Conservation (phyloP, 2,329 filamentous ascomycete genomes). For the Gaeumannomyces tritici region DNA sequence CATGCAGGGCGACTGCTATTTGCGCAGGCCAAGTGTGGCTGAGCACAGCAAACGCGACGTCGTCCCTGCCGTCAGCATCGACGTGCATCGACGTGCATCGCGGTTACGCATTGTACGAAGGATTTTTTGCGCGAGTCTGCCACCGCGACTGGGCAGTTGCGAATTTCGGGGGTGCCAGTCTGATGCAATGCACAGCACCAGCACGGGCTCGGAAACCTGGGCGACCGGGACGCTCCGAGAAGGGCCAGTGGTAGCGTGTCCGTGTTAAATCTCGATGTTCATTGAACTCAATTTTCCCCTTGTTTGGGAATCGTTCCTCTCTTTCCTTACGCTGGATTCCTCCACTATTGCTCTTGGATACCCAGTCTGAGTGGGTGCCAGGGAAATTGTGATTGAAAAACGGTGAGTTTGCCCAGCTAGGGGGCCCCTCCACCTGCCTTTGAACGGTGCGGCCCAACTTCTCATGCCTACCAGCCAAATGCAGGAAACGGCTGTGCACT, state of each 20-base stretch:
- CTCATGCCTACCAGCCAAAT: neutral
- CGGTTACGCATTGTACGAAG: no score
- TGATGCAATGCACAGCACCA: neutral
- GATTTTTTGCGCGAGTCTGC: neutral
- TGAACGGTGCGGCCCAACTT: neutral
- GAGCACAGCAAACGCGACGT: neutral
- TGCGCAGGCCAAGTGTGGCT: constrained; percentile 1
- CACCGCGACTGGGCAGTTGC: neutral
- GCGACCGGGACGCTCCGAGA: neutral
- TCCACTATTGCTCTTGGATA: neutral
- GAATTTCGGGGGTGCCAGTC: neutral
- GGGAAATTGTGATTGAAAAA: neutral
- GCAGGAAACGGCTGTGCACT: neutral
- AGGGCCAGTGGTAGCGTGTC: neutral
- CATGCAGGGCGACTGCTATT: neutral
- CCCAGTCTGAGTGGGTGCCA: neutral
- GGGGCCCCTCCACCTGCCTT: neutral
- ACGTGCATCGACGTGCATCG: no score
- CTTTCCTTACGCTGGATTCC: neutral
- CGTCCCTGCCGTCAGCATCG: neutral
- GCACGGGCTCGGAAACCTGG: neutral
- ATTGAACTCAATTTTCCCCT: neutral
- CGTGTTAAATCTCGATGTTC: neutral
- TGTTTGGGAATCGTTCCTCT: neutral
- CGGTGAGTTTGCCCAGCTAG: neutral